A percentile compares a stretch with the other conserved stretches of the same genome.
Conservation (phyloP, 1,139 yeast genomes). For the Nematodospora anomalae region DNA sequence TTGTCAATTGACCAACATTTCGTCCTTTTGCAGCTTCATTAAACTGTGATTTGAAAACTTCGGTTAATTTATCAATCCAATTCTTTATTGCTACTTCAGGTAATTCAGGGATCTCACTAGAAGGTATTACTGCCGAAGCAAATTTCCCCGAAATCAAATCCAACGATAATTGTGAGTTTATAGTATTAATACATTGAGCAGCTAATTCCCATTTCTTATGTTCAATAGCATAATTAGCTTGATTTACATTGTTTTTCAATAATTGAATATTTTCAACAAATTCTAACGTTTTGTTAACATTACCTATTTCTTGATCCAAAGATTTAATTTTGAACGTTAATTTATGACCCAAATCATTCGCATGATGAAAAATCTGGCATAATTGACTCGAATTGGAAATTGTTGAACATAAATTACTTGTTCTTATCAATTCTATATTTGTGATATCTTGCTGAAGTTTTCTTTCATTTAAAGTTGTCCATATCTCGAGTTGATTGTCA, state of each 20-base stretch:
- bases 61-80: conserved; percentile 61
- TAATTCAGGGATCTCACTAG: conserved; percentile 81
- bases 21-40: conserved; percentile 64
- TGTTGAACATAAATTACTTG: conserved; percentile 40
- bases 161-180: conserved; percentile 54
- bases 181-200: conserved; percentile 57
- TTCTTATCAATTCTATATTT: conserved; percentile 37
- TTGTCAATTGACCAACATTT: conserved; percentile 70
- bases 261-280: conserved; percentile 68
- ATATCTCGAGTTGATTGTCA: conserved; percentile 26
- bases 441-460: conserved; percentile 38
- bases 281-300: conserved; percentile 62
- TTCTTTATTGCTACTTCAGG: conserved; percentile 59
- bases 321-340: conserved; percentile 70
- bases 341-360: conserved; percentile 64
- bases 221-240: conserved; percentile 68
- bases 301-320: conserved; percentile 67
- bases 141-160: conserved; percentile 61
- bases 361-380: conserved; percentile 51
- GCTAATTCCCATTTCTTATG: conserved; percentile 71
- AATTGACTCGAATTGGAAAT: conserved; percentile 46
- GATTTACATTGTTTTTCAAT: conserved; percentile 62
- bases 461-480: conserved; percentile 26
- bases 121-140: conserved; percentile 85
- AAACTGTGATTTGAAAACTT: conserved; percentile 62